These are phyloP conservation scores for Hygrophoropsis aurantiaca DNA, from an alignment of 768 basidiomycete genomes.

Conservation along the genomic window DNA sequence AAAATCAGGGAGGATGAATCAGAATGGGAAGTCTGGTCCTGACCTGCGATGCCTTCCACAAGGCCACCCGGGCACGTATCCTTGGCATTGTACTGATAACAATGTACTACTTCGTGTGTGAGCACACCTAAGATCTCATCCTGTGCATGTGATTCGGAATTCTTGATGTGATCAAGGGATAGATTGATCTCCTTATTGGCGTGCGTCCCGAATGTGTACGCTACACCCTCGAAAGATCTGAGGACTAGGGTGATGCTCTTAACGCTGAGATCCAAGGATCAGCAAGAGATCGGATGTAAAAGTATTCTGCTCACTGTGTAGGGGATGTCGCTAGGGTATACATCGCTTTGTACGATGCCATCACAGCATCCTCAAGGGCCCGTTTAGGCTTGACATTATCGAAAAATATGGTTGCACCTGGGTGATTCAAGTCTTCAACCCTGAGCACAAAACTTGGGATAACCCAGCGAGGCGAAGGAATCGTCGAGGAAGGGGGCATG, in stretches of 20 bases:
- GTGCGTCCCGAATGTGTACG: slow-evolving; percentile 59
- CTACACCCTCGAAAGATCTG: slow-evolving; percentile 67
- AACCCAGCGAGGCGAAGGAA: slow-evolving; percentile 40
- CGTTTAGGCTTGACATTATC: slow-evolving; percentile 44
- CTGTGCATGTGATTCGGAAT: slow-evolving; percentile 37
- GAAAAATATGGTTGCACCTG: slow-evolving; percentile 59
- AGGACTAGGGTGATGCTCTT: slow-evolving; percentile 56
- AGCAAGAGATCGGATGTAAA: slow-evolving; percentile 8
- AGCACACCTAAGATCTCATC: slow-evolving; percentile 74
- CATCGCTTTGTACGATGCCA: slow-evolving; percentile 38
- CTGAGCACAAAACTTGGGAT: slow-evolving; percentile 56
- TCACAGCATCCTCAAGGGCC: slow-evolving; percentile 37
- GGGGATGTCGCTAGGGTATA: slow-evolving; percentile 47
- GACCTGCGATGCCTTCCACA: slow-evolving; percentile 80
- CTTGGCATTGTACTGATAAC: slow-evolving; percentile 66
- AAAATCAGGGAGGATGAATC: not conserved
- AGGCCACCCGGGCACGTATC: slow-evolving; percentile 67
- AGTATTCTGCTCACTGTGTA: slow-evolving; percentile 41
- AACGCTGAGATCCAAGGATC: slow-evolving; percentile 38
- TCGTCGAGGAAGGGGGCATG: slow-evolving; percentile 22
- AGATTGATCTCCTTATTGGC: slow-evolving; percentile 73
- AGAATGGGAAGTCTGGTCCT: slow-evolving; percentile 7
- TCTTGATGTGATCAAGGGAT: slow-evolving; percentile 62
- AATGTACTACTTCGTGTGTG: slow-evolving; percentile 77
- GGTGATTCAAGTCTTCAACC: slow-evolving; percentile 59